Base-by-base conservation (phyloP, 768 basidiomycete genomes). In the Solioccasus polychromus region DNA sequence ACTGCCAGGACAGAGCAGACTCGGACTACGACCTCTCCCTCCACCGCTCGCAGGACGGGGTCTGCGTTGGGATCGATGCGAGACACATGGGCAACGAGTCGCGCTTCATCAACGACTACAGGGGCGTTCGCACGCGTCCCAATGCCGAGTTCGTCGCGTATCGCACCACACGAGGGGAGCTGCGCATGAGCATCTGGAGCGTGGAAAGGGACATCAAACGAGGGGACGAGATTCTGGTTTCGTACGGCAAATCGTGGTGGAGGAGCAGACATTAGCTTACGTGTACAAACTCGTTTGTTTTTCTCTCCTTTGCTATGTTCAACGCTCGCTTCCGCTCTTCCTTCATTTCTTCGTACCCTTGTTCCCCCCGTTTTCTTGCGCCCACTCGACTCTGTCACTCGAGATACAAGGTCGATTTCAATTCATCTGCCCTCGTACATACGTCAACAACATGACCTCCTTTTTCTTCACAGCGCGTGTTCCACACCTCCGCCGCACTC, bases 11-110 rank as follows among this genome's bases (percentile, higher is more conserved):
- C 32, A 78, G 88, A 42, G 73, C 72, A 20, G 67, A 75, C 25
- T 87, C 87, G n/a, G 84, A 94, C 64, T 95, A 95, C 60, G 93
- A 95, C 65, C 71, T 95, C 20, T 91, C 84, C 12, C 74, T 95
- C n/a, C 72, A 77, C 61, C 83, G 82, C 28, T 68, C 75, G 39
- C 66, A 70, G 45, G 71, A 74, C 41, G 80, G 79, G 8, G 59
- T 77, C 31, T 83, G 72, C 57, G 77, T 93, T 17, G 92, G 91
- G 2, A 72, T 88, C 31, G 92, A 96, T 61, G 91, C 92, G 17
- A 71, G 71, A 23, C 53, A 35, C 3, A 78, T 78, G 71, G 93
- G 93, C 23, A 96, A 94, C 66, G 89, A 92, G 63, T 85, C 85
- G 1, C 73, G 93, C 57, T 93, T 95, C 61, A 74, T 91, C 47